Percentiles rank a stretch among this genome's conserved stretches.
These are phyloP conservation scores for Lactarius quietus DNA, from an alignment of 768 basidiomycete genomes.

Conservation along the genomic window DNA sequence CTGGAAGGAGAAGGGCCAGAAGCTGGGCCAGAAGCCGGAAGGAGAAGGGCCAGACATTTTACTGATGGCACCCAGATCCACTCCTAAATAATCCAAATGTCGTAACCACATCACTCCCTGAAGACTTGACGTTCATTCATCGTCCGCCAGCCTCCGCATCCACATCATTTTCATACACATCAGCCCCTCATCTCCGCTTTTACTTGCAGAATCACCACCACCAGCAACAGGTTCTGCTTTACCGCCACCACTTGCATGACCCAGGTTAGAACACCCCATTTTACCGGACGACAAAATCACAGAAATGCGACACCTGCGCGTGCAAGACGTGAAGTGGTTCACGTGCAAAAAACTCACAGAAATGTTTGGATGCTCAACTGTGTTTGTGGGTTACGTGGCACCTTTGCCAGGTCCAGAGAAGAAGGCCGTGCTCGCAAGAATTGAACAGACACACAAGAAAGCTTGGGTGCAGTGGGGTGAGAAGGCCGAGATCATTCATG, in stretches of 20 bases:
- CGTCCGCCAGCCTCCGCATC: conserved; percentile 77
- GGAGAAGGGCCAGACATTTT: too few species aligned
- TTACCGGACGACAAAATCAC: conserved; percentile 51
- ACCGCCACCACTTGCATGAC: conserved; percentile 29
- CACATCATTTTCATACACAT: conserved; percentile 71
- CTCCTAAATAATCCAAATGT: conserved; percentile 20
- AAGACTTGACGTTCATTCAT: conserved; percentile 73
- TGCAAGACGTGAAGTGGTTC: conserved; percentile 52
- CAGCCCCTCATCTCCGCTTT: conserved; percentile 67
- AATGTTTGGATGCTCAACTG: conserved; percentile 68
- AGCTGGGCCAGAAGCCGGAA: too few species aligned
- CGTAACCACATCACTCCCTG: conserved; percentile 27
- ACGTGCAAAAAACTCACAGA: conserved; percentile 66
- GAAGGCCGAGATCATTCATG: conserved; percentile 54
- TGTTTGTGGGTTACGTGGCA: conserved; percentile 64
- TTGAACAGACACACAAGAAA: conserved; percentile 47
- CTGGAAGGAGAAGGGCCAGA: too few species aligned
- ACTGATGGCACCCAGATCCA: conserved; percentile 23
- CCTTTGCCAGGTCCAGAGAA: conserved; percentile 52
- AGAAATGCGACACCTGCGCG: conserved; percentile 56
- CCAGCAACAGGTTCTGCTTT: conserved; percentile 27
- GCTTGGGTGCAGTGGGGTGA: conserved; percentile 66
- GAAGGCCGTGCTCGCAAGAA: conserved; percentile 39
- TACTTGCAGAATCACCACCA: conserved; percentile 38
- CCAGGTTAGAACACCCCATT: conserved; percentile 35